Base-by-base conservation (phyloP, 345 rosid genomes). In the Heritiera fomes region DNA sequence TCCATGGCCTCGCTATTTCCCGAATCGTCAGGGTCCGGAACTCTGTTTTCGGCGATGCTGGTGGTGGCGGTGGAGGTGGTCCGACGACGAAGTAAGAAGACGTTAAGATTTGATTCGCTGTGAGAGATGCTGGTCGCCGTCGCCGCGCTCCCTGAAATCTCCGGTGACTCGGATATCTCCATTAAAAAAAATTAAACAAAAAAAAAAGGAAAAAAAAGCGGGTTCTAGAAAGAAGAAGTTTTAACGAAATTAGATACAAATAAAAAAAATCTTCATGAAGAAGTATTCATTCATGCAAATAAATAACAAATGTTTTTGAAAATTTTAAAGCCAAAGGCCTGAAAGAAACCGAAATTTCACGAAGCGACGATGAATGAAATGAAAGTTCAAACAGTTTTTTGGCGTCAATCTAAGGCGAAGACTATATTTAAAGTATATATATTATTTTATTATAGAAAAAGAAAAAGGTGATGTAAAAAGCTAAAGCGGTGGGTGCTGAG, bases 61-160 rank as follows among this genome's bases (percentile, higher is more conserved):
- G 38, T 34, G 38, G 38, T 34, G 38, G 38, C 58, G 0, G 83
- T 63, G 45, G 82, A 76, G 71, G n/a, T 65, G 2, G 82, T 77
- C 45, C 91, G 81, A 83, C 88, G 83, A 43, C 89, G 87, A 58
- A 88, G 80, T 32, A 88, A 40, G 5, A 30, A 77, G 73, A 59
- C 45, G 55, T 77, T 81, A 76, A 82, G 91, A 90, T 91, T 92
- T 40, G 72, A 63, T 69, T 68, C 85, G 76, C 47, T 82, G 45
- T 49, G 17, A 62, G 53, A 43, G 13, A 38, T 60, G 28, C 79
- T 34, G 8, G 62, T 45, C 10, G 56, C 18, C 41, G 79, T 61
- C 14, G 43, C 53, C 77, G 66, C 7, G 41, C 46, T 52, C 23
- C 69, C 77, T 11, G 46, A 23, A 61, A 75, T 59, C 53, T 60